Conservation (phyloP, 495 filamentous ascomycete species). For the Trichoderma virens region DNA sequence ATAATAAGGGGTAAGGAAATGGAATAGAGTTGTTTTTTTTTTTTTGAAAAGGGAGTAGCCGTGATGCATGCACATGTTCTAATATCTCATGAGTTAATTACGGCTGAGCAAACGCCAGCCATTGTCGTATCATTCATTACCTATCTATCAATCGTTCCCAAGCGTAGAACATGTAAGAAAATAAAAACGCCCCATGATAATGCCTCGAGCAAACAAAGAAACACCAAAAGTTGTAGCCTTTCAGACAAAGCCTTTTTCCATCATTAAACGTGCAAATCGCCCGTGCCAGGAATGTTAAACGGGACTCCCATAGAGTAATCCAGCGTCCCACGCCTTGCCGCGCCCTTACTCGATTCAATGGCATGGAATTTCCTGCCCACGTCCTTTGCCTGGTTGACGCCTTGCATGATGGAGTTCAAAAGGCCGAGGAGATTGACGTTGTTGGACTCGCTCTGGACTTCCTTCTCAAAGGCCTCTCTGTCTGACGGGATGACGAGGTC, state of each 20-base stretch:
- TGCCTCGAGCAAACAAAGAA: too few relatives aligned
- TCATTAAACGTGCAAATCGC: constrained; percentile 18
- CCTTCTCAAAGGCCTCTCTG: constrained; percentile 42
- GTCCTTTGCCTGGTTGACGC: constrained; percentile 56
- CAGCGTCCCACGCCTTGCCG: background rate
- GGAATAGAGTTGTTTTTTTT: background rate
- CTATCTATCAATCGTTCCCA: constrained; percentile 4
- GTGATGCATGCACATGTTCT: too few relatives aligned
- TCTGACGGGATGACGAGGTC: constrained; percentile 51
- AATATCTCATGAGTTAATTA: too few relatives aligned
- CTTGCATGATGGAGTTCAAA: constrained; percentile 59
- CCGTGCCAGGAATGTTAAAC: constrained; percentile 15
- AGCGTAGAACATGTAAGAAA: background rate
- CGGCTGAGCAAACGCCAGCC: background rate
- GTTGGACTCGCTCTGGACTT: constrained; percentile 60
- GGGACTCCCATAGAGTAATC: constrained; percentile 5
- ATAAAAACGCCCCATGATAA: background rate
- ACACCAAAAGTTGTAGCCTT: too few relatives aligned
- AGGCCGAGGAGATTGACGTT: constrained; percentile 70
- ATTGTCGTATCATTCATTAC: background rate
- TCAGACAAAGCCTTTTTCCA: too few relatives aligned
- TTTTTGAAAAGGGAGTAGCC: too few relatives aligned
- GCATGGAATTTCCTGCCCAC: constrained; percentile 64
- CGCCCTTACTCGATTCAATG: constrained; percentile 42
- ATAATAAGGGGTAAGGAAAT: background rate